Percentiles rank a stretch among this genome's conserved stretches.
phyloP scores from a whole-genome alignment of 2,329 filamentous ascomycete species.

The Colletotrichum somersetense region DNA sequence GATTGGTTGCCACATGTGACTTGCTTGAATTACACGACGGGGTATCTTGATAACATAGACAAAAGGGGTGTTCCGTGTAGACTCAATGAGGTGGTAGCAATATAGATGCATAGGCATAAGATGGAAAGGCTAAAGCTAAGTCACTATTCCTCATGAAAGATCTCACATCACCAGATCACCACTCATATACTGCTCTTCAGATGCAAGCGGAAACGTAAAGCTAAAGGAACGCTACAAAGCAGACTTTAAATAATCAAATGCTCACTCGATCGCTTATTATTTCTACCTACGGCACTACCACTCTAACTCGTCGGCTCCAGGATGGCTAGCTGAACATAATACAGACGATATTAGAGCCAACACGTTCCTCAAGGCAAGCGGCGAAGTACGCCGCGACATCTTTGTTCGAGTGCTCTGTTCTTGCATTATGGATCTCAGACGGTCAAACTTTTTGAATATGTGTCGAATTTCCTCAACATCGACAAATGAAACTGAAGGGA shows the following conservation, averaged over 20 bases:
- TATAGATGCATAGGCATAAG: neutral
- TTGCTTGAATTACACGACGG: neutral
- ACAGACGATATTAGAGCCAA: neutral
- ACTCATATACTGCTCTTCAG: neutral
- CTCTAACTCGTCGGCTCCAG: neutral
- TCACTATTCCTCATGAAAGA: neutral
- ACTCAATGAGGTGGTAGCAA: neutral
- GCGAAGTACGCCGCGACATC: neutral
- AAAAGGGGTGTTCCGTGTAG: neutral
- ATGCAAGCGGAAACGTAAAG: neutral
- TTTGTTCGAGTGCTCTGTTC: neutral
- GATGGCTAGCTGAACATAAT: neutral
- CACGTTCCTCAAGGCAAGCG: neutral
- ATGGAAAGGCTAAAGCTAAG: neutral
- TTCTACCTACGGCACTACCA: neutral
- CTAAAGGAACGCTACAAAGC: neutral
- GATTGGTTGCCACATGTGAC: too few species aligned
- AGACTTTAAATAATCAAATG: neutral
- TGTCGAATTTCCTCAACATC: neutral
- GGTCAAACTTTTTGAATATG: too few species aligned
- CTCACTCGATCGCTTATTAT: neutral
- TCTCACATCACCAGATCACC: conserved; percentile 3
- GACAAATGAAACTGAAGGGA: conserved; percentile 5
- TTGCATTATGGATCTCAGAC: neutral
- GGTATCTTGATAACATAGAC: neutral